Evolutionary conservation across 192 early-diverging fungal genomes (phyloP).

Genomic region (Podila horticola): DNA sequence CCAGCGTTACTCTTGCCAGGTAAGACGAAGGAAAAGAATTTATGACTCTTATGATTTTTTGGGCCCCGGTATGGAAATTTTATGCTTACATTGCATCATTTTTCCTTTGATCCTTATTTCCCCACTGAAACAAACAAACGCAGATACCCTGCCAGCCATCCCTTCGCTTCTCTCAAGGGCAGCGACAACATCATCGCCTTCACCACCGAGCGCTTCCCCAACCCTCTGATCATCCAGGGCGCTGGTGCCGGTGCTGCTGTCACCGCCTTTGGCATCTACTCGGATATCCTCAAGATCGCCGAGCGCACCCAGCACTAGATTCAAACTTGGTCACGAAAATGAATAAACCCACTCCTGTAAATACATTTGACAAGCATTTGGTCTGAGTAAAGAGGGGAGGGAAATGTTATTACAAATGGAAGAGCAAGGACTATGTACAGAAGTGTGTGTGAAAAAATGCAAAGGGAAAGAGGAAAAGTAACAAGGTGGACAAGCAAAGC

Average conservation of each 20-base stretch:
- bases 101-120: not conserved
- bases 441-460: not conserved
- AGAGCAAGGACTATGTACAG: constrained; percentile 18
- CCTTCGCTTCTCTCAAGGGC: constrained; percentile 95
- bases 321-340: too few relatives aligned
- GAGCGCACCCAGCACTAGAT: constrained; percentile 60
- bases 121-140: constrained; percentile 4
- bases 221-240: constrained; percentile 94
- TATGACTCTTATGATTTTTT: not conserved
- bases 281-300: constrained; percentile 89
- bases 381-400: not conserved
- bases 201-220: constrained; percentile 94
- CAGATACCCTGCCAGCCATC: constrained; percentile 87
- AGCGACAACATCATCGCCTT: constrained; percentile 99
- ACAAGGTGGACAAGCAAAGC: not conserved
- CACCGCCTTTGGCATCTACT: constrained; percentile 98
- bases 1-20: constrained; percentile 82
- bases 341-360: too few relatives aligned
- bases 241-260: constrained; percentile 97
- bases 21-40: constrained; percentile 27
- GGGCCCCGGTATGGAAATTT: not conserved
- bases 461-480: not conserved
- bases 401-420: not conserved
- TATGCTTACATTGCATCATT: not conserved
- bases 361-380: too few relatives aligned